Percentiles rank a stretch among this genome's conserved stretches.
These are phyloP conservation scores for Nepenthes gracilis DNA, from an alignment of 148 eudicot species.

Conservation along the genomic window DNA sequence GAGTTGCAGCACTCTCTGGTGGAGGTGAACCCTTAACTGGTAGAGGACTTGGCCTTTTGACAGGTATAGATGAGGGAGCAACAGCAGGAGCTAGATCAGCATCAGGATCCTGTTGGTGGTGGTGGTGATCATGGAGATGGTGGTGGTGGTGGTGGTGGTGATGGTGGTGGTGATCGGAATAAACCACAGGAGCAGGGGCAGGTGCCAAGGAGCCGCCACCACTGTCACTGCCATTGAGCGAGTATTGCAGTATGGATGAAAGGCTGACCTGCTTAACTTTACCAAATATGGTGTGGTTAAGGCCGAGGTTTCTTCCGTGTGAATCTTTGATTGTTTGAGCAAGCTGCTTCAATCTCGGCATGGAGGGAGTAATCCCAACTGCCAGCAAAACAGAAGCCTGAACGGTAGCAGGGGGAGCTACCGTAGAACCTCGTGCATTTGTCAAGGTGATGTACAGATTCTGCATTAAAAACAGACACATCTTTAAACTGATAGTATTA, in stretches of 20 bases:
- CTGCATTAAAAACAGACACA: slow-evolving; percentile 31
- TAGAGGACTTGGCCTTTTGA: slow-evolving; percentile 20
- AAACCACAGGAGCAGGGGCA: slow-evolving; percentile 61
- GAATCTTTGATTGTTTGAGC: slow-evolving; percentile 73
- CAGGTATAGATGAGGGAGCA: slow-evolving; percentile 44
- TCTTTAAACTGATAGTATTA: not conserved
- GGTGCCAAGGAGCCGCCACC: slow-evolving; percentile 24
- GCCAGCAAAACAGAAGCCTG: slow-evolving; percentile 55
- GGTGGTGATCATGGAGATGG: slow-evolving; percentile 18
- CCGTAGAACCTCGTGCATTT: slow-evolving; percentile 76
- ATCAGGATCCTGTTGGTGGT: not conserved
- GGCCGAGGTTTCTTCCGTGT: slow-evolving; percentile 77
- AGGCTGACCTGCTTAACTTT: slow-evolving; percentile 86
- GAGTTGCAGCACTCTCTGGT: slow-evolving; percentile 22
- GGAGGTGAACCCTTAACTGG: not conserved
- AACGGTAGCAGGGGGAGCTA: slow-evolving; percentile 66
- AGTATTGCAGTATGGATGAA: slow-evolving; percentile 62
- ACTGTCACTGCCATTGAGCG: slow-evolving; percentile 26
- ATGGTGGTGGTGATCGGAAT: slow-evolving; percentile 22
- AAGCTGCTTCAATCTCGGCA: slow-evolving; percentile 69
- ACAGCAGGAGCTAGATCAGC: slow-evolving; percentile 31
- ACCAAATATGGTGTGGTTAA: slow-evolving; percentile 82
- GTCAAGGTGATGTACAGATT: slow-evolving; percentile 74
- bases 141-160: slow-evolving; percentile 53
- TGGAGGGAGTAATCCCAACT: slow-evolving; percentile 52